Conservation (phyloP, 345 rosid species). For the Mallotus nudiflorus region DNA sequence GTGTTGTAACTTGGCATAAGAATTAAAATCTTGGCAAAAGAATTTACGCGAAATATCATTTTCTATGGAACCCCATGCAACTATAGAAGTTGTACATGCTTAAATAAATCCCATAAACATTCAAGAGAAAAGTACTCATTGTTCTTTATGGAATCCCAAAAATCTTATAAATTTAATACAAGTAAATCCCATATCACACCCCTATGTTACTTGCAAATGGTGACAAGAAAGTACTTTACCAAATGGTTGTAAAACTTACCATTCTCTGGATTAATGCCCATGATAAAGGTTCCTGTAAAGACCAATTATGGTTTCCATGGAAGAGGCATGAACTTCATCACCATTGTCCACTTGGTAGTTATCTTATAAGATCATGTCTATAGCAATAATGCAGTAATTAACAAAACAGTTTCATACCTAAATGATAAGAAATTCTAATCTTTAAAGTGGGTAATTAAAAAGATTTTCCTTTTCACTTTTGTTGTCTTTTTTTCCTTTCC, state of each 20-base stretch:
- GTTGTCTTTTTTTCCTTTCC: neutral
- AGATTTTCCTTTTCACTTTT: neutral
- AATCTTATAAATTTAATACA: conserved; percentile 47
- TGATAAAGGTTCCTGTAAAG: conserved; percentile 73
- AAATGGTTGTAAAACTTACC: conserved; percentile 76
- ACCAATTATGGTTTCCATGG: conserved; percentile 86
- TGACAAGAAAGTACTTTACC: conserved; percentile 39
- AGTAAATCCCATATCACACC: neutral
- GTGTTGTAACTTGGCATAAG: no score
- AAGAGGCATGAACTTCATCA: conserved; percentile 67
- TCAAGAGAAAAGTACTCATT: conserved; percentile 72
- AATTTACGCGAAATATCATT: neutral
- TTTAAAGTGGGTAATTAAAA: neutral
- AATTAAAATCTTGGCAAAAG: neutral
- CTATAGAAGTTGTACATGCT: conserved; percentile 53
- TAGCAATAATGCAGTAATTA: conserved; percentile 40
- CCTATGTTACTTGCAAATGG: neutral
- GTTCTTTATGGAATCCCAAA: conserved; percentile 74
- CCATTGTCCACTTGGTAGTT: conserved; percentile 91
- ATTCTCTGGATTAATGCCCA: conserved; percentile 77
- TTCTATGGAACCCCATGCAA: conserved; percentile 12
- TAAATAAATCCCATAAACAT: conserved; percentile 72
- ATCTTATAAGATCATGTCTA: conserved; percentile 93
- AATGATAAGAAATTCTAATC: neutral
- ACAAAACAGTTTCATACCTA: neutral